Percentiles rank a stretch among this genome's conserved stretches.
phyloP scores from a whole-genome alignment of 2,329 filamentous ascomycete species.

The Bipolaris sorokiniana region DNA sequence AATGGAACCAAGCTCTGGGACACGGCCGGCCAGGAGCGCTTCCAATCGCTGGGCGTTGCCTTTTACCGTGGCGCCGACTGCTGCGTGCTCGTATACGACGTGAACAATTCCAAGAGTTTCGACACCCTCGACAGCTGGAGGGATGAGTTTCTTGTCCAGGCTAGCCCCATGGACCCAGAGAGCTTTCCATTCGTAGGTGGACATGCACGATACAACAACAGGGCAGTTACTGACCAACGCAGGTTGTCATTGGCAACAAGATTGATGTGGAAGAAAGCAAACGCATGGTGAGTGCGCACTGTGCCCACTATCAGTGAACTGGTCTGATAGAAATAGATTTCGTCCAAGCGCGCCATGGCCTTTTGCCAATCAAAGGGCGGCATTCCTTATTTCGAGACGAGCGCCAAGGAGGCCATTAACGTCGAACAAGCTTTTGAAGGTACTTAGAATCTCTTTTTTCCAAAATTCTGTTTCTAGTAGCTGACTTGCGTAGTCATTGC shows the following conservation, averaged over 20 bases:
- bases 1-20: constrained; percentile 79
- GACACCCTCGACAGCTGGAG: constrained; percentile 98
- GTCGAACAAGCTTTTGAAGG: constrained; percentile 84
- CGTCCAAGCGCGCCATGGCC: constrained; percentile 92
- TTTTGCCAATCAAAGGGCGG: constrained; percentile 98
- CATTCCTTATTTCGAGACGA: constrained; percentile 99
- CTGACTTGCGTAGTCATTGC: constrained; percentile 75
- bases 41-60: constrained; percentile 94
- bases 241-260: constrained; percentile 98
- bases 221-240: constrained; percentile 21
- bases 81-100: constrained; percentile 96
- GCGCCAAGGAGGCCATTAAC: constrained; percentile 97
- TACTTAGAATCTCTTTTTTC: constrained; percentile 35
- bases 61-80: constrained; percentile 98
- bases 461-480: not conserved
- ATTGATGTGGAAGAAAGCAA: constrained; percentile 98
- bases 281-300: constrained; percentile 69
- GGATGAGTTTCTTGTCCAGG: constrained; percentile 97
- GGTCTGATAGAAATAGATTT: constrained; percentile 66
- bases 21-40: constrained; percentile 94
- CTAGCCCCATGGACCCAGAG: constrained; percentile 92
- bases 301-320: not conserved
- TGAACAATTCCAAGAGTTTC: constrained; percentile 99
- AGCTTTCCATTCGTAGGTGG: constrained; percentile 90
- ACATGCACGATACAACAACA: constrained; percentile 17